Base-by-base conservation (phyloP, 441 rosid species). In the Aquilaria agallochum region DNA sequence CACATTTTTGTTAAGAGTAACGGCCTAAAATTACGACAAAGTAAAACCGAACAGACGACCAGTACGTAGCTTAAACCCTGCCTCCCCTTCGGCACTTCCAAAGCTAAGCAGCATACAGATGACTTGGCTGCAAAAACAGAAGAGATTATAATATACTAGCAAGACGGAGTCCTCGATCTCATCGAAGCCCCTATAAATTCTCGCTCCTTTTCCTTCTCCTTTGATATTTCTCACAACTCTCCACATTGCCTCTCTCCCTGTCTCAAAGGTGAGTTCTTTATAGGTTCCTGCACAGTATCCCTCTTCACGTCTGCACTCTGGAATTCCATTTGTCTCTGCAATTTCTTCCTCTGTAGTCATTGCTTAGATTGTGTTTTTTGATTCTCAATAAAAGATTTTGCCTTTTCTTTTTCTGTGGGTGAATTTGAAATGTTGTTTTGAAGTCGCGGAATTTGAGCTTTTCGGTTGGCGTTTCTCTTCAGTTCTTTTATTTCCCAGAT, bases 201-300 rank as follows among this genome's bases (percentile, higher is more conserved):
- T 52, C 14, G 30, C 6, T 27, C 31, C 1, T 53, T 62, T n/a
- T 59, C 42, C 55, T 47, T 3, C 34, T 59, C 65, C 44, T 31
- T 30, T 5, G 1, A 3, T 31, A 13, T 57, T n/a, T 30, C 50
- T 60, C 56, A 59, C 55, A 49, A 33, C 9, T 49, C 36, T 12
- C 32, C 68, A 48, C 74, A 33, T 65, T 68, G 75, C 58, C 73
- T 61, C 62, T 66, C 64, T 60, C 60, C 40, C 34, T 63, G 63
- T 58, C 64, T 53, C 55, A n/a, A 61, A 73, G 87, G 86, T 81
- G 33, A 61, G 3, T 36, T 36, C 1, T 36, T 36, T 8, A 36
- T 36, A 2, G 6, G 27, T 20, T 20, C 27, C 27, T 20, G 27
- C 27, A 20, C 27, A 20, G 27, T 20, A 20, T 20, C 27, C 27